Evolutionary conservation across 768 basidiomycete species (phyloP).

Genomic region (Serendipita sp.): DNA sequence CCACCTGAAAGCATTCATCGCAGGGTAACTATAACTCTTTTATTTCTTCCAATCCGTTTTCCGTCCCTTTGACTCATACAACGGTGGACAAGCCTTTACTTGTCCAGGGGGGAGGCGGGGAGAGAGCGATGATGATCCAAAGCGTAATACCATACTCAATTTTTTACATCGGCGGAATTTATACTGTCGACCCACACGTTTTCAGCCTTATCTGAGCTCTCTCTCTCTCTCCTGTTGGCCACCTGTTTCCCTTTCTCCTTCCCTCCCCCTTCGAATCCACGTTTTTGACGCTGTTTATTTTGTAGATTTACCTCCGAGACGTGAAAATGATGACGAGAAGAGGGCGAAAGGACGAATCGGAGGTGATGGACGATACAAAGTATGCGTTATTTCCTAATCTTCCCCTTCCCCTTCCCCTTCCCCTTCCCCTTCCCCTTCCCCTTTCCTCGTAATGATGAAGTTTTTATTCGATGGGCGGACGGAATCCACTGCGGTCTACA

Average conservation of each 20-base stretch:
- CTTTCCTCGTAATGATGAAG: background rate
- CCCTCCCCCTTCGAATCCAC: background rate
- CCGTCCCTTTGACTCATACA: too few species aligned
- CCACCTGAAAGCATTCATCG: too few species aligned
- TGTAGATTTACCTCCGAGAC: background rate
- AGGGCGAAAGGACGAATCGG: too few species aligned
- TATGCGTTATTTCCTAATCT: too few species aligned
- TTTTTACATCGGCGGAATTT: background rate
- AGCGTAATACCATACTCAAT: constrained; percentile 5
- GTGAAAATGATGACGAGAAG: background rate
- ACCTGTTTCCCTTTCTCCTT: background rate
- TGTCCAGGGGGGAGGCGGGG: background rate
- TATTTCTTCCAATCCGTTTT: too few species aligned
- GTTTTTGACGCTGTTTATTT: background rate
- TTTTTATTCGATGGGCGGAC: constrained; percentile 2
- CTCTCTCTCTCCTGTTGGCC: background rate
- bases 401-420: background rate
- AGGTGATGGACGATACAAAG: too few species aligned
- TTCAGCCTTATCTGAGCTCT: constrained; percentile 5
- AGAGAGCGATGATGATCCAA: background rate
- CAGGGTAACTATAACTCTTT: too few species aligned
- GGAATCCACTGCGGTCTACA: background rate
- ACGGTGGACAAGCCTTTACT: too few species aligned
- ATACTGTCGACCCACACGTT: constrained; percentile 1
- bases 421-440: background rate